These are phyloP conservation scores for Acacia pycnantha DNA, from an alignment of 331 rosid species.

Conservation along the genomic window DNA sequence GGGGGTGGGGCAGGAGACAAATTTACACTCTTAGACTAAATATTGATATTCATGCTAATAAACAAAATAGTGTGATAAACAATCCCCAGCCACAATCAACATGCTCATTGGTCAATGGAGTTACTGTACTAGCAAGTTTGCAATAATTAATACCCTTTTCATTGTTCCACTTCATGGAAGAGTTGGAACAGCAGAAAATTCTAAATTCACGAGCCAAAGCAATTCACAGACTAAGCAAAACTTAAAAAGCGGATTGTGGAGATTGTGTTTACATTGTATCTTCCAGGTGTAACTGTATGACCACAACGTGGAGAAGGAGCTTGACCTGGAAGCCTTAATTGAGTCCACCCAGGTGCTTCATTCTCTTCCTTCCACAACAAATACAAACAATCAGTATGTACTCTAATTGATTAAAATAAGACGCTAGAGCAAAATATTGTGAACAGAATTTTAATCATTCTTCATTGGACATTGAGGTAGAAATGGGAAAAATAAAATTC, in stretches of 20 bases:
- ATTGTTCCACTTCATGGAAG: slow-evolving; percentile 9
- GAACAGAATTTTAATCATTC: neutral
- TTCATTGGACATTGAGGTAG: slow-evolving; percentile 11
- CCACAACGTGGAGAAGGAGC: slow-evolving; percentile 96
- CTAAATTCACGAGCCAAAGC: slow-evolving; percentile 15
- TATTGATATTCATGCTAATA: neutral
- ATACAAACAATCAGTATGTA: slow-evolving; percentile 43
- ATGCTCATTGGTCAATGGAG: neutral
- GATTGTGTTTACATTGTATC: slow-evolving; percentile 70
- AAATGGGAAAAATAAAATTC: neutral
- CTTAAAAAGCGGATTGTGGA: slow-evolving; percentile 21
- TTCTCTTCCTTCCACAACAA: slow-evolving; percentile 86
- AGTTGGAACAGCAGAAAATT: neutral
- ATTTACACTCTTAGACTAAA: neutral
- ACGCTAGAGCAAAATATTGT: slow-evolving; percentile 2
- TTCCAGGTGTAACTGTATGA: slow-evolving; percentile 82
- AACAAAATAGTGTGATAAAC: neutral
- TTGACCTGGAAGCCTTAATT: slow-evolving; percentile 97
- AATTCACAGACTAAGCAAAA: slow-evolving; percentile 17
- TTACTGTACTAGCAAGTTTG: neutral
- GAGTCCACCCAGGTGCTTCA: slow-evolving; percentile 98
- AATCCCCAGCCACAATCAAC: neutral
- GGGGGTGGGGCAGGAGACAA: neutral
- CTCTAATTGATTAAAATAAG: slow-evolving; percentile 21
- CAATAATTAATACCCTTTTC: neutral